Conservation (phyloP, 139 green algal species). For the Nannochloris sp. region DNA sequence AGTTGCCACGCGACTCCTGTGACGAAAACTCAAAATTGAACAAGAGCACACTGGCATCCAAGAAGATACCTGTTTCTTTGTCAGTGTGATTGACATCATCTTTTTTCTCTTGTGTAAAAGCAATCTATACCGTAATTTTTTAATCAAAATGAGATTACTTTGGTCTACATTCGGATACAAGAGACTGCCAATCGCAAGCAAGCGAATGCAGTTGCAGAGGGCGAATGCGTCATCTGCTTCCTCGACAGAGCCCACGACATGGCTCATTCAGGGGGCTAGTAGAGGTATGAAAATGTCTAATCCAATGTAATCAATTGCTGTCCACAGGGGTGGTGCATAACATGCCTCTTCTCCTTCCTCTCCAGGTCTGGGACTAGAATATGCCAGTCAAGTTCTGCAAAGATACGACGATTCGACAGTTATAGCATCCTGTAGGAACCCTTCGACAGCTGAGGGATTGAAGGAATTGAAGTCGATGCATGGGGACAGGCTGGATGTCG, state of each 20-base stretch:
- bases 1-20: background rate
- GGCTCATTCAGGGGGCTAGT: slow-evolving; percentile 14
- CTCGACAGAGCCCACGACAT: too few relatives aligned
- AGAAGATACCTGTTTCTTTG: too few relatives aligned
- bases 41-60: too few relatives aligned
- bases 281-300: slow-evolving; percentile 2
- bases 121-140: too few relatives aligned
- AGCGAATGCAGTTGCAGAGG: background rate
- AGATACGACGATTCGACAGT: slow-evolving; percentile 26
- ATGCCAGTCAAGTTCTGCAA: slow-evolving; percentile 46
- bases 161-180: too few relatives aligned
- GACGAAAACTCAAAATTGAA: too few relatives aligned
- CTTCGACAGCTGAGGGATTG: slow-evolving; percentile 33
- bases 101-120: too few relatives aligned
- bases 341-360: too few relatives aligned
- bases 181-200: background rate
- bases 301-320: background rate
- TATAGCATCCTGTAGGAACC: slow-evolving; percentile 60
- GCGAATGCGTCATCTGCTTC: background rate
- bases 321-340: too few relatives aligned
- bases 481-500: slow-evolving; percentile 30
- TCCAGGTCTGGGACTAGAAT: slow-evolving; percentile 60
- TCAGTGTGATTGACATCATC: too few relatives aligned
- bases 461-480: slow-evolving; percentile 23
- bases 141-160: too few relatives aligned